Evolutionary conservation across 2,329 filamentous ascomycete genomes (phyloP).

Genomic region (Emergomyces africanus): DNA sequence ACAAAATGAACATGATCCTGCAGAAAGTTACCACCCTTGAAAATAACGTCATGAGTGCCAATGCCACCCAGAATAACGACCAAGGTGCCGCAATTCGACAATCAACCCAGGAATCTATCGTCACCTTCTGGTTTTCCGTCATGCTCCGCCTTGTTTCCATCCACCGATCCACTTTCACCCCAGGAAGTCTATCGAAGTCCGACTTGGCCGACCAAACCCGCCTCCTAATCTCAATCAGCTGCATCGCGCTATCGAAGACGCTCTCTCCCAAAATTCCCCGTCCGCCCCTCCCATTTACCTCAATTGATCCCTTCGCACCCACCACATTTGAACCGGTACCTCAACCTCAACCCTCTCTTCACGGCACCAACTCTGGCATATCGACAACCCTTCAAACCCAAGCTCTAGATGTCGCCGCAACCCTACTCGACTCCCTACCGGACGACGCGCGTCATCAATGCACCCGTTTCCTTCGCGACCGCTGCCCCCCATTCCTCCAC

Average conservation of each 20-base stretch:
- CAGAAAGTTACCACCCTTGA: conserved; percentile 24
- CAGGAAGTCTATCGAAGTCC: conserved; percentile 13
- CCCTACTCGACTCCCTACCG: conserved; percentile 31
- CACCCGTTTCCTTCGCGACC: conserved; percentile 30
- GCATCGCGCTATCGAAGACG: conserved; percentile 27
- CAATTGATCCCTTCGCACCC: conserved; percentile 13
- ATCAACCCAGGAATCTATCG: conserved; percentile 18
- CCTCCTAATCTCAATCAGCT: conserved; percentile 27
- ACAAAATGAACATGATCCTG: conserved; percentile 28
- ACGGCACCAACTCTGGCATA: conserved; percentile 12
- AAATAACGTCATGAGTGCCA: conserved; percentile 12
- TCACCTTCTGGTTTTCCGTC: conserved; percentile 30
- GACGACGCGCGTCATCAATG: conserved; percentile 33
- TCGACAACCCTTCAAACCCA: conserved; percentile 27
- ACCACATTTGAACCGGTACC: not conserved
- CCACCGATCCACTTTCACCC: conserved; percentile 26
- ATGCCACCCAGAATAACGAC: conserved; percentile 4
- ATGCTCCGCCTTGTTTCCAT: conserved; percentile 29
- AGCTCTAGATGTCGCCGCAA: conserved; percentile 33
- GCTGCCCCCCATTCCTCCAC: conserved; percentile 25
- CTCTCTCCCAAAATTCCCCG: conserved; percentile 18
- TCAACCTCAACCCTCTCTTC: not conserved
- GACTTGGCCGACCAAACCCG: conserved; percentile 24
- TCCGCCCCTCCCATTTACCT: conserved; percentile 19
- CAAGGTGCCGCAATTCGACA: conserved; percentile 7